Evolutionary conservation across 1,139 yeast species (phyloP).

Genomic region (Hyphopichia buzzinii): DNA sequence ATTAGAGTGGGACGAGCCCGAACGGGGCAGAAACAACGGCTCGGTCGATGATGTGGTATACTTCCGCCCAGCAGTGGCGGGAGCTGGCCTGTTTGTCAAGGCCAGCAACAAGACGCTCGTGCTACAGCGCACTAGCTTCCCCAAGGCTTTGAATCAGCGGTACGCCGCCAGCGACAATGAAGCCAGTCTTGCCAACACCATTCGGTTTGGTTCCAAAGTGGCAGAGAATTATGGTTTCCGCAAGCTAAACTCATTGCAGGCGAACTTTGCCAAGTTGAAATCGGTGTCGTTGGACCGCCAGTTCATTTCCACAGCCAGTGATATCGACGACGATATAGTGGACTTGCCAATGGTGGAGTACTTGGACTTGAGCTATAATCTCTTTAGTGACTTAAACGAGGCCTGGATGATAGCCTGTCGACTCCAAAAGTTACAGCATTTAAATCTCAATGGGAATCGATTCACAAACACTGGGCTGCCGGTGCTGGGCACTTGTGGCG

Average conservation of each 20-base stretch:
- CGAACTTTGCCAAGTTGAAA: conserved; percentile 43
- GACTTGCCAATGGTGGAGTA: conserved; percentile 27
- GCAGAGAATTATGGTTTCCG: conserved; percentile 69
- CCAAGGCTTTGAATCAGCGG: conserved; percentile 47
- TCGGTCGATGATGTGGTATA: conserved; percentile 58
- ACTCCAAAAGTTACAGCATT: conserved; percentile 35
- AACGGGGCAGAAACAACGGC: conserved; percentile 80
- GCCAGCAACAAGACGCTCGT: conserved; percentile 29
- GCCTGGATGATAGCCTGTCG: conserved; percentile 35
- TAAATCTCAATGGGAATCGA: conserved; percentile 66
- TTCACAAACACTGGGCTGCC: conserved; percentile 29
- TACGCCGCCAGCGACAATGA: conserved; percentile 38
- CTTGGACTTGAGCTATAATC: conserved; percentile 64
- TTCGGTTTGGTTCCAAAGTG: conserved; percentile 51
- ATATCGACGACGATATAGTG: conserved; percentile 8
- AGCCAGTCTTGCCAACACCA: conserved; percentile 15
- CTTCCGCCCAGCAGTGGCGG: conserved; percentile 38
- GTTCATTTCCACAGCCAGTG: conserved; percentile 15
- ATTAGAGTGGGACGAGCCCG: conserved; percentile 79
- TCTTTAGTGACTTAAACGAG: conserved; percentile 42
- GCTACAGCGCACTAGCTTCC: conserved; percentile 27
- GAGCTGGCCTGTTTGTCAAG: conserved; percentile 70
- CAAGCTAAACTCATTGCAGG: conserved; percentile 46
- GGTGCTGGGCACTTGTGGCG: conserved; percentile 24
- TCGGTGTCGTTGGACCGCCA: conserved; percentile 50